A percentile compares a stretch with the other conserved stretches of the same genome.
These are phyloP conservation scores for Trametes sanguinea DNA, from an alignment of 768 basidiomycete species.

Conservation along the genomic window DNA sequence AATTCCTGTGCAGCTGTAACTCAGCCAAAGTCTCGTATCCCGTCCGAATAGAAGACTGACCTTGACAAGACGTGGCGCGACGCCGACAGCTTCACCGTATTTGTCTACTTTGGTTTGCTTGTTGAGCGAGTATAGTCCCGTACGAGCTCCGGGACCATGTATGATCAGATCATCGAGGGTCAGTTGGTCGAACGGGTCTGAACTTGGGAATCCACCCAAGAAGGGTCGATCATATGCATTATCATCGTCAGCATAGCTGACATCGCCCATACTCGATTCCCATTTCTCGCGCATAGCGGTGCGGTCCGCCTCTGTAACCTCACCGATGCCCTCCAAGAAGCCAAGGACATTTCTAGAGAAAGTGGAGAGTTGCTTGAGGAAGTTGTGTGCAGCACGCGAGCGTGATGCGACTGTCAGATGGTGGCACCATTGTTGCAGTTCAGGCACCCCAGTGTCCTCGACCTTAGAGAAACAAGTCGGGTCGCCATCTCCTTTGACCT, in stretches of 20 bases:
- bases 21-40: neutral
- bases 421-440: constrained; percentile 60
- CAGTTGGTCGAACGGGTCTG: constrained; percentile 30
- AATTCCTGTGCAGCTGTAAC: constrained; percentile 45
- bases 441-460: constrained; percentile 58
- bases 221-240: constrained; percentile 19
- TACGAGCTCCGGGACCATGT: constrained; percentile 16
- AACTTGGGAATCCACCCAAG: constrained; percentile 17
- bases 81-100: constrained; percentile 44
- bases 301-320: constrained; percentile 54
- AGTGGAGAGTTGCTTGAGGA: constrained; percentile 48
- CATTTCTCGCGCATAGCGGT: constrained; percentile 50
- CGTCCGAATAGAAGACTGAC: constrained; percentile 25
- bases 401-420: constrained; percentile 54
- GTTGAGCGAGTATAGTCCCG: constrained; percentile 40
- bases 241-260: constrained; percentile 29
- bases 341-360: constrained; percentile 50
- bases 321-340: constrained; percentile 53
- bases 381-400: constrained; percentile 44
- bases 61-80: constrained; percentile 48
- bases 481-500: constrained; percentile 62
- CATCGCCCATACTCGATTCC: constrained; percentile 44
- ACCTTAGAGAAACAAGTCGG: constrained; percentile 54
- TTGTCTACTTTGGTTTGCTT: constrained; percentile 43
- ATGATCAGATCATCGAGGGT: constrained; percentile 35